Conservation (phyloP, 2,329 filamentous ascomycete genomes). For the Colletotrichum sp. region DNA sequence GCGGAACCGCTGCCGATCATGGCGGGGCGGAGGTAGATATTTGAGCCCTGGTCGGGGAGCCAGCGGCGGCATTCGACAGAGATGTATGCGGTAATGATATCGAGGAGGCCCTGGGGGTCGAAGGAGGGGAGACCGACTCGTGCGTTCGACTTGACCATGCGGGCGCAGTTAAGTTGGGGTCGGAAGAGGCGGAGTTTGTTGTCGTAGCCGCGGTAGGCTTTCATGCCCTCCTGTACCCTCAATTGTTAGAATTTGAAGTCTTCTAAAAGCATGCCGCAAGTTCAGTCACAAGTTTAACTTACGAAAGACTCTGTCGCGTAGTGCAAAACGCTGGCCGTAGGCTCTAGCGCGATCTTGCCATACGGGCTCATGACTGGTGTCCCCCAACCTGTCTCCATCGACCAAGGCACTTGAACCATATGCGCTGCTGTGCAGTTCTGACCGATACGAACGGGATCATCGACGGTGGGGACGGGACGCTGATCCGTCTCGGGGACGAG, state of each 20-base stretch:
- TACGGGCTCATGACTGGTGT: constrained; percentile 70
- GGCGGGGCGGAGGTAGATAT: constrained; percentile 70
- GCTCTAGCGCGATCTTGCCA: constrained; percentile 69
- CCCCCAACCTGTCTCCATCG: constrained; percentile 64
- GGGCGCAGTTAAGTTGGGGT: constrained; percentile 65
- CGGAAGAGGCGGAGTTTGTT: constrained; percentile 70
- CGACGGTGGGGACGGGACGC: background rate
- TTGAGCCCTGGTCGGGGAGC: constrained; percentile 63
- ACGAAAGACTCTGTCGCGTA: constrained; percentile 78
- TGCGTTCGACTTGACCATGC: constrained; percentile 51
- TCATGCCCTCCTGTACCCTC: constrained; percentile 59
- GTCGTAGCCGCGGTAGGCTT: constrained; percentile 75
- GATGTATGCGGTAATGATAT: constrained; percentile 65
- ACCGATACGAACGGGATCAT: background rate
- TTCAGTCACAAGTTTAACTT: background rate
- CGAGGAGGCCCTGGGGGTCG: constrained; percentile 65
- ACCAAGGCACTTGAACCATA: constrained; percentile 73
- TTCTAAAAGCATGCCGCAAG: too few relatives aligned
- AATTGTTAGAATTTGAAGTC: background rate
- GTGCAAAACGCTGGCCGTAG: constrained; percentile 72
- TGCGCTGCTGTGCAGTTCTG: constrained; percentile 54
- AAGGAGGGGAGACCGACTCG: constrained; percentile 72
- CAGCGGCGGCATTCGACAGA: constrained; percentile 63
- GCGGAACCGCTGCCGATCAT: constrained; percentile 67
- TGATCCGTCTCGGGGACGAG: constrained; percentile 35